These are phyloP conservation scores for Trifolium pratense DNA, from an alignment of 306 rosid species.

Conservation along the genomic window DNA sequence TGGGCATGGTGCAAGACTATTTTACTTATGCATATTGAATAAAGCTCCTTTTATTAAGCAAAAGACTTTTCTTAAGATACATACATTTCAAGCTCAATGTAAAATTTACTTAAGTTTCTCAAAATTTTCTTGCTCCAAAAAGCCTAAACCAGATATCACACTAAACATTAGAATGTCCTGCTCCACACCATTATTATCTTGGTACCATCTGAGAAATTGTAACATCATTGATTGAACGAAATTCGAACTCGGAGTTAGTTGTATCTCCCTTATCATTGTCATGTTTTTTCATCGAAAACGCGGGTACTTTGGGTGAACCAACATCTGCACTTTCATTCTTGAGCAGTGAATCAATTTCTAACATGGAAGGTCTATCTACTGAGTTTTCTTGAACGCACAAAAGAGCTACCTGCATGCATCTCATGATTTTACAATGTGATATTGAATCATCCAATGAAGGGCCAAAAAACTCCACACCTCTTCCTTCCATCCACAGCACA, in stretches of 20 bases:
- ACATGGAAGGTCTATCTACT: conserved; percentile 66
- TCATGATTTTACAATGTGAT: conserved; percentile 51
- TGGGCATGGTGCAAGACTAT: no score
- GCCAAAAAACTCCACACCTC: conserved; percentile 57
- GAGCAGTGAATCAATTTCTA: conserved; percentile 61
- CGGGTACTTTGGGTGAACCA: conserved; percentile 51
- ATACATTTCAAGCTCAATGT: no score
- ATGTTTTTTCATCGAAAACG: conserved; percentile 44
- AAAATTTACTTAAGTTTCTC: no score
- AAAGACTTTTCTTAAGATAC: no score
- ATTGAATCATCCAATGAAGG: conserved; percentile 57
- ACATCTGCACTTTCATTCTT: conserved; percentile 49
- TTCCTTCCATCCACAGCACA: conserved; percentile 57
- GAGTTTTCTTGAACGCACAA: conserved; percentile 68
- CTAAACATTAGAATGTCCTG: not conserved
- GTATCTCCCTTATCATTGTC: conserved; percentile 14
- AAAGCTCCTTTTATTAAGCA: no score
- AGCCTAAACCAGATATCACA: no score
- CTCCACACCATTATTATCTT: conserved; percentile 34
- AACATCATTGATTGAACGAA: conserved; percentile 50
- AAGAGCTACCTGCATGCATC: conserved; percentile 72
- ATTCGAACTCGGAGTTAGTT: conserved; percentile 4
- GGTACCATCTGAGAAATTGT: conserved; percentile 53
- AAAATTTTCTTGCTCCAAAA: no score
- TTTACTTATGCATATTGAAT: no score